Conservation (phyloP, 2,329 filamentous ascomycete genomes). For the Pseudogymnoascus sp. region DNA sequence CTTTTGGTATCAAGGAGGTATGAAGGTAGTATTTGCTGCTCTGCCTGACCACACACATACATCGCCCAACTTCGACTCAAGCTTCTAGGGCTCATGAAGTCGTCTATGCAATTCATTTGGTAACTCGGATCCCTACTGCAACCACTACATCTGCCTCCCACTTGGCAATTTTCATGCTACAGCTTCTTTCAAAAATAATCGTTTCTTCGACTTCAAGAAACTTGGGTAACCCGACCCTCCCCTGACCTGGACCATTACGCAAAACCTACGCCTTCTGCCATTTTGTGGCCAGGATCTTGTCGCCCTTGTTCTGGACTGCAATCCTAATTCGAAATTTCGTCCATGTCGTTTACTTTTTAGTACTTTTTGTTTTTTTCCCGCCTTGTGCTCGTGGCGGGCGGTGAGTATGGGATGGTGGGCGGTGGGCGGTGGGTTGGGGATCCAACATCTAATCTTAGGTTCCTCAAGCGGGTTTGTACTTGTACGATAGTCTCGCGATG, state of each 20-base stretch:
- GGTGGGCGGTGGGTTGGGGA: background rate
- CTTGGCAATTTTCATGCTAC: background rate
- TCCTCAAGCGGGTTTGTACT: background rate
- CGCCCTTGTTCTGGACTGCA: background rate
- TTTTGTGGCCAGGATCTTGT: background rate
- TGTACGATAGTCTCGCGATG: slow-evolving; percentile 7
- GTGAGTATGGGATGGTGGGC: background rate
- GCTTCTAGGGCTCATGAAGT: slow-evolving; percentile 8
- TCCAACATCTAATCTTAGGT: slow-evolving; percentile 2
- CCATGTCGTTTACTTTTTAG: background rate
- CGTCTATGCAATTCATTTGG: background rate
- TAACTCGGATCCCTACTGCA: slow-evolving; percentile 1
- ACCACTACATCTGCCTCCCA: slow-evolving; percentile 8
- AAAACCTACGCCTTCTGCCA: background rate
- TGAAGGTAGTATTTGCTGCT: slow-evolving; percentile 27
- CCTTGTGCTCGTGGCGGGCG: background rate
- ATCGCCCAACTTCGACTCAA: background rate
- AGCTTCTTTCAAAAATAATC: background rate
- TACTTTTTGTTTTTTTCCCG: background rate
- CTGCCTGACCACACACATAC: slow-evolving; percentile 16
- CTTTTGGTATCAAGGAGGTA: slow-evolving; percentile 14
- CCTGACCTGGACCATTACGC: background rate
- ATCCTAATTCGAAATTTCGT: background rate
- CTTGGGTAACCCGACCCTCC: slow-evolving; percentile 19
- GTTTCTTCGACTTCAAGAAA: background rate